Base-by-base conservation (phyloP, 768 basidiomycete species). In the Pleurotus salmoneostramineus region DNA sequence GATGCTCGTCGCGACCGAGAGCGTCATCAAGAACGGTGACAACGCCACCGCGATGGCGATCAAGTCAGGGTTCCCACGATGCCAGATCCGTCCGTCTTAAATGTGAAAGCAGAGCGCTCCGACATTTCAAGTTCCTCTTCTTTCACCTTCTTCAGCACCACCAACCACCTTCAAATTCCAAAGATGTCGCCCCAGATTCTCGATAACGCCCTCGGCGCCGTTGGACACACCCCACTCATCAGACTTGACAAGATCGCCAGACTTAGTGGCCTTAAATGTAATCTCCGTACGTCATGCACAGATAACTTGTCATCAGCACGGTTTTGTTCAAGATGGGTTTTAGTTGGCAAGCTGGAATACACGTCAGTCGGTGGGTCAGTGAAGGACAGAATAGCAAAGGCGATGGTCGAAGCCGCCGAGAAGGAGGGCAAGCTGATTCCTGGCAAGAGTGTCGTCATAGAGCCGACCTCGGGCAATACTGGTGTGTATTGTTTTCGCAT, bases 331-430 rank as follows among this genome's bases (percentile, higher is more conserved):
- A 15, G 49, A 42, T 52, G 14, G n/a, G 5, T 49, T 10, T 7
- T 60, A 95, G 91, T 96, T 67, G 95, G 81, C 5, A 98, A 97
- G 72, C 79, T 91, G 12, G 96, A 99, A 65, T 98, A 84, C 69
- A 82, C 91, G 67, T 94, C 91, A 15, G 88, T 86, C 1, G 97
- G 96, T 7, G 96, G 96, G 2, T 94, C 91, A 2, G 89, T 98
- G 59, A 99, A 99, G 75, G 96, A 98, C 69, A 79, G 95, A 58
- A 96, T 98, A 55, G 95, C 95, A 31, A 95, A 93, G 70, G 86
- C 93, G 8, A 99, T 99, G 96, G 84, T 98, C 1, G 88, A 94
- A 62, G 83, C 88, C n/a, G 97, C 96, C 5, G 97, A 99, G 77
- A 78, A 79, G 56, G 87, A 93, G 35, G 95, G 95, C 35, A 85